Evolutionary conservation across 371 early-diverging fungal genomes (phyloP).

Genomic region (Mucor ambiguus): DNA sequence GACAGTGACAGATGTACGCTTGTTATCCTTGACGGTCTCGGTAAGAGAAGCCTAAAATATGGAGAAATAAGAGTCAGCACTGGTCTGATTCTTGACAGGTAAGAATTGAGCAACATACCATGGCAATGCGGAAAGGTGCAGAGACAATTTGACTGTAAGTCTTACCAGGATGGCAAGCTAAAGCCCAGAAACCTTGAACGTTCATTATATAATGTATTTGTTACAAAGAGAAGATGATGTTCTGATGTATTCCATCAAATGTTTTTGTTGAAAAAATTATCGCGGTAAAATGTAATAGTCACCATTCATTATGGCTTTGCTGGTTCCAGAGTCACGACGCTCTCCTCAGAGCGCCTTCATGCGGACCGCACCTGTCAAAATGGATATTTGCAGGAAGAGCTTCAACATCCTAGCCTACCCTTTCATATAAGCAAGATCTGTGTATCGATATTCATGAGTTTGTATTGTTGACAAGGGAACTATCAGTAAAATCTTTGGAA

Average conservation of each 20-base stretch:
- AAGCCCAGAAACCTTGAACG: conserved; percentile 56
- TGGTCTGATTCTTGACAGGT: neutral
- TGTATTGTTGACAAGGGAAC: neutral
- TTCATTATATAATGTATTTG: conserved; percentile 20
- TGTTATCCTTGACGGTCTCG: conserved; percentile 49
- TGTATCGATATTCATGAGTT: neutral
- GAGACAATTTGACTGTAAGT: conserved; percentile 75
- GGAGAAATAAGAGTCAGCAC: conserved; percentile 1
- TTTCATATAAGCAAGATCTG: no score
- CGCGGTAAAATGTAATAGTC: neutral
- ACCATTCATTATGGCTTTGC: conserved; percentile 1
- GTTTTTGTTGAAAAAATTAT: neutral
- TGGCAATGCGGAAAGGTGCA: conserved; percentile 74
- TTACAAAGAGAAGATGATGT: neutral
- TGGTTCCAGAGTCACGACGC: neutral
- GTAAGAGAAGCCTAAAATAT: conserved; percentile 75
- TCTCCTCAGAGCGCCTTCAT: neutral
- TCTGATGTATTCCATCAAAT: neutral
- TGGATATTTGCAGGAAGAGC: neutral
- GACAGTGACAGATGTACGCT: conserved; percentile 68
- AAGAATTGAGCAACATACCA: conserved; percentile 44
- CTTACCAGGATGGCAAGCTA: conserved; percentile 68
- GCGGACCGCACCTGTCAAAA: neutral
- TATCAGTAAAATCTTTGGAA: neutral
- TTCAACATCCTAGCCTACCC: neutral